A percentile compares a stretch with the other conserved stretches of the same genome.
Evolutionary conservation across 1,139 yeast species (phyloP).

Genomic region (Lodderomyces beijingensis): DNA sequence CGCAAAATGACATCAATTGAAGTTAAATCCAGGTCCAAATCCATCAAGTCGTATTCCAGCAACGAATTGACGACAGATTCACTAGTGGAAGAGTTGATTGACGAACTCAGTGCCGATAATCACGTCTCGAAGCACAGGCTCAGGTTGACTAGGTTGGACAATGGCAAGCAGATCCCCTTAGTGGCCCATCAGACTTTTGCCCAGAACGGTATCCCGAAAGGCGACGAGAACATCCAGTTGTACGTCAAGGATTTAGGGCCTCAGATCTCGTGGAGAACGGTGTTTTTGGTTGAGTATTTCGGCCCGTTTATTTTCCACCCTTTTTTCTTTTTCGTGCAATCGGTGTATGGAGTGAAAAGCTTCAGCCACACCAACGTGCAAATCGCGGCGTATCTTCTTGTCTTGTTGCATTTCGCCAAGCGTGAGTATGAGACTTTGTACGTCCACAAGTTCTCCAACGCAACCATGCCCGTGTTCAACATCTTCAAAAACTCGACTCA

Average conservation of each 20-base stretch:
- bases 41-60: constrained; percentile 37
- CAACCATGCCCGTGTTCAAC: constrained; percentile 89
- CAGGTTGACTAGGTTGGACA: constrained; percentile 31
- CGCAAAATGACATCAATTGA: constrained; percentile 31
- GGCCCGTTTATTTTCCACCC: constrained; percentile 88
- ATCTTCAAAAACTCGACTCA: constrained; percentile 85
- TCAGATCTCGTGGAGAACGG: constrained; percentile 89
- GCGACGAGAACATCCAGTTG: constrained; percentile 28
- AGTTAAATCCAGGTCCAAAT: constrained; percentile 50
- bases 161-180: constrained; percentile 32
- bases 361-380: constrained; percentile 42
- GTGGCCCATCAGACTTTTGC: constrained; percentile 26
- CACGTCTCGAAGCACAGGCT: constrained; percentile 33
- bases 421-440: constrained; percentile 83
- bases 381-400: constrained; percentile 47
- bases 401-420: constrained; percentile 73
- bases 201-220: constrained; percentile 26
- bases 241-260: constrained; percentile 87
- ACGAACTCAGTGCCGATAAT: constrained; percentile 37
- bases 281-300: constrained; percentile 77
- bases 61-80: constrained; percentile 30
- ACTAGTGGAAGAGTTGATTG: constrained; percentile 29
- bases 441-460: constrained; percentile 78
- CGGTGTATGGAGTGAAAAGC: constrained; percentile 10
- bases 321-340: constrained; percentile 48